Conservation (phyloP, 1,139 yeast genomes). For the Saccharomyces hybrid region DNA sequence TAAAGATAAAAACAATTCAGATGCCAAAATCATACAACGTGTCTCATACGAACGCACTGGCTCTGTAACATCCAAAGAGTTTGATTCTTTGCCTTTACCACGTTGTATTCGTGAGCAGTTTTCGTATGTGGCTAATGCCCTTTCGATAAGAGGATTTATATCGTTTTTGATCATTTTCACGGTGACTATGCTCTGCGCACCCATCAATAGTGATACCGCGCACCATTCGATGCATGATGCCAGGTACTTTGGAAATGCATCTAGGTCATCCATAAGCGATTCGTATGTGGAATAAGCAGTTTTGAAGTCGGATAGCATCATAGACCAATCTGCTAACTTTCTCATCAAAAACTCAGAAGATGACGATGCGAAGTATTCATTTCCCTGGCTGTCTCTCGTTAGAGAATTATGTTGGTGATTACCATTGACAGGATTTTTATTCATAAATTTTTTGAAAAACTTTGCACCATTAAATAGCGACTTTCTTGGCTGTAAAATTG, state of each 20-base stretch:
- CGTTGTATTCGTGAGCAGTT: slow-evolving; percentile 14
- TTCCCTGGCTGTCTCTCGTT: slow-evolving; percentile 18
- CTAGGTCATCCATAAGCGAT: slow-evolving; percentile 67
- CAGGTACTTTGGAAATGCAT: slow-evolving; percentile 40
- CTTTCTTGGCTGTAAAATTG: slow-evolving; percentile 61
- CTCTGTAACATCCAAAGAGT: neutral
- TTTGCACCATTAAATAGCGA: slow-evolving; percentile 32
- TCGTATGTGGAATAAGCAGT: slow-evolving; percentile 83
- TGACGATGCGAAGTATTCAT: slow-evolving; percentile 27
- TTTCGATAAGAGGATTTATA: slow-evolving; percentile 46
- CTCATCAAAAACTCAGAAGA: slow-evolving; percentile 71
- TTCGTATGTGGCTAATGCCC: slow-evolving; percentile 36
- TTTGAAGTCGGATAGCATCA: slow-evolving; percentile 81
- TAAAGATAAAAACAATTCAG: slow-evolving; percentile 34
- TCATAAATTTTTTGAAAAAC: slow-evolving; percentile 26
- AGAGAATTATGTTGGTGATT: slow-evolving; percentile 43
- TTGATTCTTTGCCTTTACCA: slow-evolving; percentile 10
- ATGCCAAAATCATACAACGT: slow-evolving; percentile 32
- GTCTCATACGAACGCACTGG: slow-evolving; percentile 34
- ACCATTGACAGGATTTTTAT: slow-evolving; percentile 28
- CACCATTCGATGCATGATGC: slow-evolving; percentile 88
- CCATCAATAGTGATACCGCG: slow-evolving; percentile 62
- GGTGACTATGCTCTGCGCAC: slow-evolving; percentile 56
- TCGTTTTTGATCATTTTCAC: slow-evolving; percentile 54
- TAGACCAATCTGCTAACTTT: slow-evolving; percentile 85